These are phyloP conservation scores for Amniculicola lignicola DNA, from an alignment of 495 filamentous ascomycete species.

Conservation along the genomic window DNA sequence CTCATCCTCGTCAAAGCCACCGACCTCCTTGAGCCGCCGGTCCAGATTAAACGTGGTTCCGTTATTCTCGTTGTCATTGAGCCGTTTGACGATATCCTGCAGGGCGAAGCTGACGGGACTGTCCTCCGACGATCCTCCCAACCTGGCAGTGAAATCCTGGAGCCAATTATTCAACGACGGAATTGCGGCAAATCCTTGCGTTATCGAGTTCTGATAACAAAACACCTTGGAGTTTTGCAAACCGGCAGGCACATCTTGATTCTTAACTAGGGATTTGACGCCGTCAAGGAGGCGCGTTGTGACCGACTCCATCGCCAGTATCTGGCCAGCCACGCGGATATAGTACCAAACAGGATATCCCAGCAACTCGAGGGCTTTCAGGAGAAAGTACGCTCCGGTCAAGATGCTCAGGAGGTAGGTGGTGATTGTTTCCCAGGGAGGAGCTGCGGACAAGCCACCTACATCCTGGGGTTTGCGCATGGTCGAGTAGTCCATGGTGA, in stretches of 20 bases:
- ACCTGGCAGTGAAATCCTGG: conserved; percentile 44
- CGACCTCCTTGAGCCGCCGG: conserved; percentile 75
- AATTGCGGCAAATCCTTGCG: conserved; percentile 74
- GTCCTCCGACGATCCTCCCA: conserved; percentile 38
- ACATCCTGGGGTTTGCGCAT: not conserved
- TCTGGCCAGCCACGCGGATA: conserved; percentile 11
- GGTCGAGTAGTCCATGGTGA: not conserved
- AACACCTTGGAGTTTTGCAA: conserved; percentile 91
- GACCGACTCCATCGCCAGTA: not conserved
- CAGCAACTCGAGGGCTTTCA: conserved; percentile 13
- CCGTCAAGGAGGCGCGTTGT: not conserved
- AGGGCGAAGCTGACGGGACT: conserved; percentile 55
- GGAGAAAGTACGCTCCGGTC: conserved; percentile 10
- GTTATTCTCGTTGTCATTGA: conserved; percentile 65
- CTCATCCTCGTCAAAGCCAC: conserved; percentile 85
- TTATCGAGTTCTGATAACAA: conserved; percentile 96
- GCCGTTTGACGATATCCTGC: conserved; percentile 57
- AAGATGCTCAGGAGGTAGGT: not conserved
- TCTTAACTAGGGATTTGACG: not conserved
- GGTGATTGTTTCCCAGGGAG: not conserved
- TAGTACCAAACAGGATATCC: conserved; percentile 29
- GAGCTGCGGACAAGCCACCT: not conserved
- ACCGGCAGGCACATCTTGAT: conserved; percentile 59
- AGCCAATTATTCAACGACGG: conserved; percentile 57
- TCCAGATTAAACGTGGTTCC: conserved; percentile 76